These are phyloP conservation scores for Gloeopeniophorella convolvens DNA, from an alignment of 768 basidiomycete genomes.

Conservation along the genomic window DNA sequence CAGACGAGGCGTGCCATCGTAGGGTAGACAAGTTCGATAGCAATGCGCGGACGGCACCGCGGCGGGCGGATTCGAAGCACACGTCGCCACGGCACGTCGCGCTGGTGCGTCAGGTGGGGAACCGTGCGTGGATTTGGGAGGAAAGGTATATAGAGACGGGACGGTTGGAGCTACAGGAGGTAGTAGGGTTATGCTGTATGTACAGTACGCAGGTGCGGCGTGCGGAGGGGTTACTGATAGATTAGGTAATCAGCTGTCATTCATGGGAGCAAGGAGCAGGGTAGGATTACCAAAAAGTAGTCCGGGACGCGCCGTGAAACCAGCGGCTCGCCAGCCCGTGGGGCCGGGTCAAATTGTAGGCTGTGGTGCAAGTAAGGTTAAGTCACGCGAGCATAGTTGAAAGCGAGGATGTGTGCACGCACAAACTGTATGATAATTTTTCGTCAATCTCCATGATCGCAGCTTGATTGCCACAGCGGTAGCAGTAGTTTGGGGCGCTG, in stretches of 20 bases:
- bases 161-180: conserved; percentile 20
- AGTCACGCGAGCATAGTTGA: conserved; percentile 6
- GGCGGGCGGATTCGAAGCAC: not conserved
- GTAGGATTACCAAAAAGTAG: conserved; percentile 74
- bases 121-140: conserved; percentile 2
- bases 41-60: conserved; percentile 1
- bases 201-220: conserved; percentile 19
- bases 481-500: conserved; percentile 99
- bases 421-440: conserved; percentile 94
- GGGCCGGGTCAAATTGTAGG: conserved; percentile 99
- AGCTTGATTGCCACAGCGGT: conserved; percentile 98
- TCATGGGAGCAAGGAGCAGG: not conserved
- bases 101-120: not conserved
- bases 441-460: conserved; percentile 99
- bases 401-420: conserved; percentile 28
- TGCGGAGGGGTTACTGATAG: conserved; percentile 15
- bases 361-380: conserved; percentile 35
- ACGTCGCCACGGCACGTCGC: not conserved
- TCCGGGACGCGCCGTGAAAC: conserved; percentile 94
- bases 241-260: not conserved
- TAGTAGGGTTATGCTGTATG: conserved; percentile 20
- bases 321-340: conserved; percentile 95
- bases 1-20: conserved; percentile 13
- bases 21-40: not conserved
- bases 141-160: conserved; percentile 21